Evolutionary conservation across 495 filamentous ascomycete genomes (phyloP), one percentile per base, ranked within the genome.

Genomic region (Neurospora sp.): DNA sequence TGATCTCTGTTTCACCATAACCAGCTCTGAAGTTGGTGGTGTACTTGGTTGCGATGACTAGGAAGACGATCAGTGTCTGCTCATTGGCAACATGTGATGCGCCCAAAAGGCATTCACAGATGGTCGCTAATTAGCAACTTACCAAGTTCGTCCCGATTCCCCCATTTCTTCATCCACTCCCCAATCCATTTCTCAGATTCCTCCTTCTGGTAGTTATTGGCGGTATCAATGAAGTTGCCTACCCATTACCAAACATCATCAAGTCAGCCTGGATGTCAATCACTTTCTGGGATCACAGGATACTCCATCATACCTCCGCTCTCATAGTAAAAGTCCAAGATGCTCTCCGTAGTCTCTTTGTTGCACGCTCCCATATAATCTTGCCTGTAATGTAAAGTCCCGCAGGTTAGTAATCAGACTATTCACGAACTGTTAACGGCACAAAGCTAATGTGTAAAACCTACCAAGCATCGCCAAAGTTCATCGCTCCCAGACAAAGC

Each of bases 171-270:
- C 85, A 94, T 89, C 92, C 92, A 94, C 73, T 94, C 92, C 20
- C 92, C 92, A 69, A 95, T 82, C 90, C 90, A 93, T 4, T 76
- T 75, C 78, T 94, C 92, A 7, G 90, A 91, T 71, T 93, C 82
- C 73, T 88, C 74, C 71, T 80, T 81, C 74, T 94, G 90, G 82
- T 94, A 94, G 78, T 85, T 88, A 76, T 89, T 91, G 61, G 90
- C 81, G 1, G 91, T 93, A 76, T 94, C 92, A 75, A 94, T 89
- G 82, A 93, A 93, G 81, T 94, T 94, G 39, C 92, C 92, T 9
- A 65, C 73, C 31, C 71, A 17, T 65, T 0, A 31, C 9, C 48
- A 12, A 59, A 14, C 48, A 31, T 59, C 20, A 14, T 4, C 48
- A 10, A 14, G 48, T 59, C 9, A 59, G 48, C 20, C 12, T 59